Conservation (phyloP, 2,329 filamentous ascomycete genomes). For the Plenodomus biglobosus region DNA sequence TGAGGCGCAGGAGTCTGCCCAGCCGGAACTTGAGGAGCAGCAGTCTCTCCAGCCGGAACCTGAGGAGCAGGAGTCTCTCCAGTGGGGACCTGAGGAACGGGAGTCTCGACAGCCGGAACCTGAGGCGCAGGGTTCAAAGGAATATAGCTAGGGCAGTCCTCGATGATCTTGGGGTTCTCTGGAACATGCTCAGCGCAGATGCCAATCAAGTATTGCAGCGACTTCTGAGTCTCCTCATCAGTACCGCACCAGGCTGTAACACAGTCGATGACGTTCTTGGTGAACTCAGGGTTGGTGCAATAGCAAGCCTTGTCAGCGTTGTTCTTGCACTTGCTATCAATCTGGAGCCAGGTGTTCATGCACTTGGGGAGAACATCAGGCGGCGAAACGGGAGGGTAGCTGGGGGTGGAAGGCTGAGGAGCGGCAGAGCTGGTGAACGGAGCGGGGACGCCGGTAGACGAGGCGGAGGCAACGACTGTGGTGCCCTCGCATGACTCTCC, state of each 20-base stretch:
- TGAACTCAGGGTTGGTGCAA: constrained; percentile 78
- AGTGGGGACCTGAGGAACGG: constrained; percentile 9
- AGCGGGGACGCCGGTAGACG: constrained; percentile 5
- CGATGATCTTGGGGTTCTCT: constrained; percentile 82
- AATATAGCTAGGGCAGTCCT: constrained; percentile 66
- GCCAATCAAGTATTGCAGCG: constrained; percentile 83
- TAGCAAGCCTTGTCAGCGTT: constrained; percentile 85
- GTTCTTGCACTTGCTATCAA: constrained; percentile 71
- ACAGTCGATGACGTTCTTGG: constrained; percentile 77
- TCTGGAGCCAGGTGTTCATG: constrained; percentile 82
- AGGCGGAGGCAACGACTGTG: constrained; percentile 8
- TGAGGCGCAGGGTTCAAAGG: constrained; percentile 36
- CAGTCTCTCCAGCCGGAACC: constrained; percentile 2
- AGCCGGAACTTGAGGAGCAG: neutral
- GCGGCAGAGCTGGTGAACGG: constrained; percentile 14
- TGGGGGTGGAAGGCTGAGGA: constrained; percentile 24
- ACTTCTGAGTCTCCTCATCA: constrained; percentile 65
- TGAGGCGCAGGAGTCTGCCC: no score
- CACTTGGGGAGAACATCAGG: constrained; percentile 80
- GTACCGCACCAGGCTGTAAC: constrained; percentile 71
- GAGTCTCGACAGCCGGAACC: constrained; percentile 18
- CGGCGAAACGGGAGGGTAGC: constrained; percentile 41
- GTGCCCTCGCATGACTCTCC: constrained; percentile 20
- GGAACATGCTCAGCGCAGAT: constrained; percentile 78
- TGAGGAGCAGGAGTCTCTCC: neutral